These are phyloP conservation scores for Pseudocercospora cruenta DNA, from an alignment of 2,329 filamentous ascomycete genomes.

Conservation along the genomic window DNA sequence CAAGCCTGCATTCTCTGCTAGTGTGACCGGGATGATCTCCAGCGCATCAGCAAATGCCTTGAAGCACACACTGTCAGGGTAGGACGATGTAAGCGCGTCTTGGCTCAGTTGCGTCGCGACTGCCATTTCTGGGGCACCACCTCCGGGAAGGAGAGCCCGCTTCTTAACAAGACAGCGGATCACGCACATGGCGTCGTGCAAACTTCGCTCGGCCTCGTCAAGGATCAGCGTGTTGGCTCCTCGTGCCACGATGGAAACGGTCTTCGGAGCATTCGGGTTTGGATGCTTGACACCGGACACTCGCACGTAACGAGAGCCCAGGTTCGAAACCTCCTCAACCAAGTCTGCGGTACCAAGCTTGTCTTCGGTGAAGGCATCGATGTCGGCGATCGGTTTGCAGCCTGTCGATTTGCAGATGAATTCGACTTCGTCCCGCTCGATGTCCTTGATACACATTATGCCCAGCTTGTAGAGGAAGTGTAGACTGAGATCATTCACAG, in stretches of 20 bases:
- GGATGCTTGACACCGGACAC: conserved; percentile 85
- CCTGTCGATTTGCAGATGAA: conserved; percentile 99
- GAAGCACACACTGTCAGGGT: conserved; percentile 97
- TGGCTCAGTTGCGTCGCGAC: conserved; percentile 85
- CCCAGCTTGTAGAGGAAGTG: conserved; percentile 98
- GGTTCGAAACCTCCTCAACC: conserved; percentile 86
- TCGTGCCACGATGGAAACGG: conserved; percentile 90
- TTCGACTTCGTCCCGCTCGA: conserved; percentile 97
- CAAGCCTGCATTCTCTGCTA: conserved; percentile 95
- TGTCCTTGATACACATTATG: conserved; percentile 94
- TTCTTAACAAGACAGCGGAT: conserved; percentile 98
- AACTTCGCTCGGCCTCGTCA: conserved; percentile 93
- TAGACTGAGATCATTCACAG: conserved; percentile 94
- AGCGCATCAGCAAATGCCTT: conserved; percentile 98
- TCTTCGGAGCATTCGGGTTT: conserved; percentile 64
- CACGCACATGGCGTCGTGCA: conserved; percentile 97
- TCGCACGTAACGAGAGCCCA: conserved; percentile 90
- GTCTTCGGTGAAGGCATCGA: conserved; percentile 98
- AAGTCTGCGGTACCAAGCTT: conserved; percentile 94
- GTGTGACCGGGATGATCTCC: conserved; percentile 93
- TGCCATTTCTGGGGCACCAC: conserved; percentile 94
- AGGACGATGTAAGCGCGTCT: conserved; percentile 78
- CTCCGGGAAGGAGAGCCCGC: conserved; percentile 97
- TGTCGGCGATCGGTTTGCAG: conserved; percentile 97
- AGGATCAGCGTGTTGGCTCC: conserved; percentile 93